Conservation (phyloP, 306 rosid genomes). For the Delonix regia region DNA sequence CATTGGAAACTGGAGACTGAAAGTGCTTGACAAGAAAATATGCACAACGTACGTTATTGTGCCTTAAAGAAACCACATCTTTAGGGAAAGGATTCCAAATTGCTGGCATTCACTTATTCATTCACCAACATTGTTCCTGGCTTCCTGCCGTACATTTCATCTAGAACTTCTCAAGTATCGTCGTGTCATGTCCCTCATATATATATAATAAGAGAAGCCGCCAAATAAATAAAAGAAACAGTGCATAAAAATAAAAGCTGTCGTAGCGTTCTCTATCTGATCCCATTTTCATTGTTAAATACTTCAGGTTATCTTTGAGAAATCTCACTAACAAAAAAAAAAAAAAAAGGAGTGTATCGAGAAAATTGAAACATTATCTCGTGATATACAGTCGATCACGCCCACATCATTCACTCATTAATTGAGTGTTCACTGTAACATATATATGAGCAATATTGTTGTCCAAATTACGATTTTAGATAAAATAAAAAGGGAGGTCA, state of each 20-base stretch:
- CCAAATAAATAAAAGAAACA: no score
- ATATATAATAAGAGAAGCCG: neutral
- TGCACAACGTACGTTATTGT: conserved; percentile 26
- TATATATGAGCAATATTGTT: no score
- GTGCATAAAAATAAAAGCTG: neutral
- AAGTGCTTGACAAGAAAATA: conserved; percentile 32
- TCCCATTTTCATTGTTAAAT: no score
- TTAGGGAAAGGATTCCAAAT: conserved; percentile 53
- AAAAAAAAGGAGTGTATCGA: no score
- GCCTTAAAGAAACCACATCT: conserved; percentile 44
- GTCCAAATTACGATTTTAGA: no score
- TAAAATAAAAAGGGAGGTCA: no score
- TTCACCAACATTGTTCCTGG: conserved; percentile 7
- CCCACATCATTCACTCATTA: no score
- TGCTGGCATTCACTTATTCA: conserved; percentile 39
- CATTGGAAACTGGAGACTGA: neutral
- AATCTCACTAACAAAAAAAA: no score
- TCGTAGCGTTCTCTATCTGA: neutral
- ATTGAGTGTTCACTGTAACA: no score
- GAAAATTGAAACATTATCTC: no score
- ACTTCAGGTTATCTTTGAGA: no score
- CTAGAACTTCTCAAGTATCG: neutral
- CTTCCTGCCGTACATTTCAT: neutral
- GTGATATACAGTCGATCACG: no score
- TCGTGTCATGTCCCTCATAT: neutral